A percentile compares a stretch with the other conserved stretches of the same genome.
Evolutionary conservation across 306 rosid species (phyloP).

Genomic region (Elaeagnus macrophylla): DNA sequence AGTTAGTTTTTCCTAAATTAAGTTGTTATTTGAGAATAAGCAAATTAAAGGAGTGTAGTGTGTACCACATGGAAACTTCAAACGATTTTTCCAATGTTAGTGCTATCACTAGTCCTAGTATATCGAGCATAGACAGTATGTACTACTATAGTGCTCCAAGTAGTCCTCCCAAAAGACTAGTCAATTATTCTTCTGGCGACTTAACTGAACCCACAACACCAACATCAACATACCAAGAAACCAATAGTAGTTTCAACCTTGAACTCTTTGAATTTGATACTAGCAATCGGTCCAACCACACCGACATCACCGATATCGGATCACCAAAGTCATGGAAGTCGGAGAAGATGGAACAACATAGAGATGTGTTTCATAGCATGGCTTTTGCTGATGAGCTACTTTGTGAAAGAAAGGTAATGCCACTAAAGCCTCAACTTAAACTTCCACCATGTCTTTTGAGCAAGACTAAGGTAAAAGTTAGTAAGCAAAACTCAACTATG

Average conservation of each 20-base stretch:
- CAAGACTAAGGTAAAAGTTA: constrained; percentile 9
- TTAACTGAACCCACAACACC: constrained; percentile 35
- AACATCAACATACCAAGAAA: constrained; percentile 29
- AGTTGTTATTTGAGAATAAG: not conserved
- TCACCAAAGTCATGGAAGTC: not conserved
- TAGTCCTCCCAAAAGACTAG: constrained; percentile 40
- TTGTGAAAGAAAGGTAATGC: constrained; percentile 62
- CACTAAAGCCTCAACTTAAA: constrained; percentile 56
- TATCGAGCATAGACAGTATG: constrained; percentile 24
- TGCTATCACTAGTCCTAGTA: constrained; percentile 25
- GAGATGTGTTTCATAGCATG: constrained; percentile 37
- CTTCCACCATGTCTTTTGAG: constrained; percentile 68
- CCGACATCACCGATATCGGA: constrained; percentile 8
- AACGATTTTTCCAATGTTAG: constrained; percentile 23
- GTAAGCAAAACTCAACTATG: constrained; percentile 13
- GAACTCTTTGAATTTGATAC: constrained; percentile 63
- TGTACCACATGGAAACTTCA: constrained; percentile 29
- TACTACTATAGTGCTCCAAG: constrained; percentile 60
- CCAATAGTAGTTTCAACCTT: constrained; percentile 21
- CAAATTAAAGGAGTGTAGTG: not conserved
- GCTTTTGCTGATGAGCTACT: constrained; percentile 82
- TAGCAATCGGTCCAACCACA: constrained; percentile 28
- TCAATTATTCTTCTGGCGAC: constrained; percentile 15
- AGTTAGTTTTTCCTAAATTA: not conserved
- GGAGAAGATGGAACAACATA: constrained; percentile 9